Evolutionary conservation across 306 rosid species (phyloP), one percentile per base, ranked within the genome.

Genomic region (Gillenia trifoliata): DNA sequence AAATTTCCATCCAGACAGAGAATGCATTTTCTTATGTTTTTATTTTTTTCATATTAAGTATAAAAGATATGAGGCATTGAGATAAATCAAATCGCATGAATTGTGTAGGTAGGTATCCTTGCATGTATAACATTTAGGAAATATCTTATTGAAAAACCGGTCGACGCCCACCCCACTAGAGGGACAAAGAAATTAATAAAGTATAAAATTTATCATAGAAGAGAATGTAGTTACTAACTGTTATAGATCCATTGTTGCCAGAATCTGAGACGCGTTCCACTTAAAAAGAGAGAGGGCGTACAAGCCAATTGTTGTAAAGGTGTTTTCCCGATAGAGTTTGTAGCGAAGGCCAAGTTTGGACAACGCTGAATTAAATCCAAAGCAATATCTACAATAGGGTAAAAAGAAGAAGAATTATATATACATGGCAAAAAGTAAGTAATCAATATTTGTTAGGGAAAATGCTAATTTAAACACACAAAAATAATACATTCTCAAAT

Each of bases 191-290:
- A 20, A n/a, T n/a, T n/a, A 20, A 54, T 19, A 9, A 54, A 54
- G 20, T 45, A 45, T 45, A 54, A 20, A 54, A 54, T 20, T n/a
- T 22, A 8, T 54, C 25, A 54, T 54, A 8, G 11, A 22, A n/a
- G 7, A 23, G 10, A 49, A n/a, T 16, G 19, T 4, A 20, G 3
- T 20, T 33, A 75, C 78, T 75, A 6, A 75, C 78, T 0, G 1
- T 65, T 7, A 25, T 75, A 75, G 11, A 75, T 50, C 65, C 78
- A 64, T 11, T 16, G 17, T 50, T 75, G 23, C 78, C 78, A 50
- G 11, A 75, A 64, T 9, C 0, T 31, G 43, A 64, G 64, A 4
- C 1, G 34, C 11, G 6, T 26, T 64, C 72, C 64, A 54, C 65
- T 64, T 28, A 33, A 20, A 23, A 75, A 75, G 15, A 36, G 25